phyloP scores from a whole-genome alignment of 2,329 filamentous ascomycete species.

The Diaporthe eres region DNA sequence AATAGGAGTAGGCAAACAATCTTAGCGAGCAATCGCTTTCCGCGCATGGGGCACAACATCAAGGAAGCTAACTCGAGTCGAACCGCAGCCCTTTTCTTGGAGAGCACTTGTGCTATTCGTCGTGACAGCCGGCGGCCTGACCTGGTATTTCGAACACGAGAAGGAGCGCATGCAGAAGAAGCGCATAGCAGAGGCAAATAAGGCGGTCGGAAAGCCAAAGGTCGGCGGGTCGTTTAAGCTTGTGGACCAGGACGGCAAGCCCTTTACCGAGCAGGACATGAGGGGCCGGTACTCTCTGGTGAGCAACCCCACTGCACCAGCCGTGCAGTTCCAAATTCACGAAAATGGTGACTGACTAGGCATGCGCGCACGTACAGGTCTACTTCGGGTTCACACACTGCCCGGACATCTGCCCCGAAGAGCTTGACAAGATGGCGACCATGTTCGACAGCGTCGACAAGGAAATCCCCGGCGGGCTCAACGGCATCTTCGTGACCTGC shows the following conservation, averaged over 20 bases:
- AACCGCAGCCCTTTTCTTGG: constrained; percentile 86
- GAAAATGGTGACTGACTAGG: constrained; percentile 20
- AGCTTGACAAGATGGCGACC: constrained; percentile 98
- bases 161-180: constrained; percentile 92
- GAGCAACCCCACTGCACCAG: background rate
- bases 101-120: constrained; percentile 91
- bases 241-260: constrained; percentile 83
- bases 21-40: background rate
- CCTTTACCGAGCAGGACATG: constrained; percentile 84
- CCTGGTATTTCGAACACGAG: constrained; percentile 93
- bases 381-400: constrained; percentile 99
- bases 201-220: constrained; percentile 92
- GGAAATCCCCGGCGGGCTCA: constrained; percentile 66
- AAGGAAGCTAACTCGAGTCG: constrained; percentile 38
- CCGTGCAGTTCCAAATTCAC: too few relatives aligned
- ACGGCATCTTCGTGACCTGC: constrained; percentile 94
- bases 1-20: constrained; percentile 62
- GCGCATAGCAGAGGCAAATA: constrained; percentile 90
- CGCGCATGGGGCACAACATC: background rate
- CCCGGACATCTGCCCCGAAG: constrained; percentile 98
- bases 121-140: constrained; percentile 79
- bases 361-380: constrained; percentile 66
- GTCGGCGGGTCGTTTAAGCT: constrained; percentile 91
- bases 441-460: constrained; percentile 84
- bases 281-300: constrained; percentile 89